Evolutionary conservation across 1,139 yeast genomes (phyloP), one percentile per base, ranked within the genome.

Genomic region (Blastobotrys aristatus): DNA sequence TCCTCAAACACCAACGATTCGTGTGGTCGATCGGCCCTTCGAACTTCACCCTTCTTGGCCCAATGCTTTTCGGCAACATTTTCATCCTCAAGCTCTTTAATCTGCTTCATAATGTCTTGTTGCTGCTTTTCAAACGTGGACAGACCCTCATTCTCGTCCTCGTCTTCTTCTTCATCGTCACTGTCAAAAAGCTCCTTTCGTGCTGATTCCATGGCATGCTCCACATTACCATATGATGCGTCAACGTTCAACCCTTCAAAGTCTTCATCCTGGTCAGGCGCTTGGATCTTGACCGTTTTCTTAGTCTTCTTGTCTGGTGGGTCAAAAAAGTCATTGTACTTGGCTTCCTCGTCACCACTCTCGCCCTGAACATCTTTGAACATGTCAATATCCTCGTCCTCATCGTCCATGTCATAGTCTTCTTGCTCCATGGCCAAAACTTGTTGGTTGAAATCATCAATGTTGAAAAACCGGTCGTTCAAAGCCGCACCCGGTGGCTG

Each of bases 31-130:
- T 84, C 87, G 53, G 75, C 78, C 1, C 90, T 86, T 46, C 78
- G 76, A 1, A 88, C 89, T 68, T 92, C 98, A 66, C 98, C 98
- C 62, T 82, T 84, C 76, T 90, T 76, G 7, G 95, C 82, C 98
- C 98, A 92, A 60, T 82, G 82, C 71, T 92, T 92, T 52, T 85
- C 92, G 1, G 89, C 92, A 24, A 92, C 82, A 26, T 94, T 82
- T 62, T 90, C 97, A 32, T 81, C 79, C 67, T 92, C 98, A 46
- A 89, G 72, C 57, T 77, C 74, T 34, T 77, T 77, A 53, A 92
- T 92, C 66, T 92, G 95, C 37, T 76, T 74, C 61, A 83, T 86
- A 31, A 92, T 74, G 50, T 78, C 80, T 48, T 74, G 72, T 65
- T 90, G 97, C 62, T 89, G 95, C 58, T 79, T 84, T 64, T 92